phyloP scores from a whole-genome alignment of 768 basidiomycete species.

The Lentinula sp. region DNA sequence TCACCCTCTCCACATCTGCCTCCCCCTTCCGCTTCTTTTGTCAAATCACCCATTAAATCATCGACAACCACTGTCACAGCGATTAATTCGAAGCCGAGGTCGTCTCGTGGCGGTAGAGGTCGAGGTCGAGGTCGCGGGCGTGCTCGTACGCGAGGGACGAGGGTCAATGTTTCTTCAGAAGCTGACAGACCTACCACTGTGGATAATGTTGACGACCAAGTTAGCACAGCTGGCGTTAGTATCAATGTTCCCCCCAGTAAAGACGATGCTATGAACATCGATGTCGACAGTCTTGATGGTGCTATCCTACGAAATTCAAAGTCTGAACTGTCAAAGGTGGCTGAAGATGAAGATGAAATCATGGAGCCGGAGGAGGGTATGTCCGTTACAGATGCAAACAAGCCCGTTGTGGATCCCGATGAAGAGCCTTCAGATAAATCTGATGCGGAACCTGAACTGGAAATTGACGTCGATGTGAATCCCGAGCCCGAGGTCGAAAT shows the following conservation, averaged over 20 bases:
- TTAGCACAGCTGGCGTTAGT: constrained; percentile 6
- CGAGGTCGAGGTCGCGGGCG: constrained; percentile 1
- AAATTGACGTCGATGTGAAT: background rate
- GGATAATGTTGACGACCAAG: background rate
- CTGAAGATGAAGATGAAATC: background rate
- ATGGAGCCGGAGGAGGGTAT: background rate
- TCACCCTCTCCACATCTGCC: background rate
- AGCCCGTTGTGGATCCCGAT: background rate
- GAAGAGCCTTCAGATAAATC: background rate
- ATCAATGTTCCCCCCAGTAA: constrained; percentile 10
- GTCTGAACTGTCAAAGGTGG: background rate
- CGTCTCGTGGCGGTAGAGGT: constrained; percentile 3
- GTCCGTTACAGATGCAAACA: background rate
- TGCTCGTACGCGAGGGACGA: background rate
- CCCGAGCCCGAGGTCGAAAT: background rate
- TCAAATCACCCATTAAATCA: background rate
- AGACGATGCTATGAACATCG: background rate
- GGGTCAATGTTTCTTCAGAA: background rate
- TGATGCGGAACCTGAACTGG: background rate
- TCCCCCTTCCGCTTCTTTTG: background rate
- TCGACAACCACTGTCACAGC: background rate
- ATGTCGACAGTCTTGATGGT: background rate
- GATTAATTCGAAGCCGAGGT: background rate
- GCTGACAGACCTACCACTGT: background rate
- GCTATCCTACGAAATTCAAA: background rate